A percentile compares a stretch with the other conserved stretches of the same genome.
Conservation (phyloP, 2,329 filamentous ascomycete species). For the Diaporthe ampelina region DNA sequence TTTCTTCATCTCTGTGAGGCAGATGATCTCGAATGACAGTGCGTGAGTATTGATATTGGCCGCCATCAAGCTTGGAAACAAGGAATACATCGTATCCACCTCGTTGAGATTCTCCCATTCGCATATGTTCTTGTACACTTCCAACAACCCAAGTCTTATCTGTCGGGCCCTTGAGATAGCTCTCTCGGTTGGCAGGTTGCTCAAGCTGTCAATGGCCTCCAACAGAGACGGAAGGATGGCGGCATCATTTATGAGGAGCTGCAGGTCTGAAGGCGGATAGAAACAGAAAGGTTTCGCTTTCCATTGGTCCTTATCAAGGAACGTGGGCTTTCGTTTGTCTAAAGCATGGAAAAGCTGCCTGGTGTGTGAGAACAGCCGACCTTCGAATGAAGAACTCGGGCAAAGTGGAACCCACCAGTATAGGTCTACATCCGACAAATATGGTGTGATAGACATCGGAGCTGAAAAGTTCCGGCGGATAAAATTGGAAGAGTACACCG, state of each 20-base stretch:
- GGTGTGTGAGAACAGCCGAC: neutral
- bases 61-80: neutral
- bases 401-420: neutral
- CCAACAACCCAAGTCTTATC: neutral
- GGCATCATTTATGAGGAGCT: neutral
- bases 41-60: neutral
- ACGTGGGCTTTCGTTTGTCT: neutral
- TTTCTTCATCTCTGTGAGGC: neutral
- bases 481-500: conserved; percentile 10
- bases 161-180: neutral
- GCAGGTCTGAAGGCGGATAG: conserved; percentile 7
- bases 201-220: neutral
- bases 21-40: neutral
- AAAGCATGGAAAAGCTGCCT: conserved; percentile 1
- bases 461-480: conserved; percentile 3
- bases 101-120: neutral
- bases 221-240: neutral
- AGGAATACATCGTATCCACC: neutral
- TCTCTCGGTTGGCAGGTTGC: neutral
- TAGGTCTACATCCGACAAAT: conserved; percentile 10
- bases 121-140: neutral
- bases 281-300: neutral
- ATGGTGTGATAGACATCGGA: conserved; percentile 3
- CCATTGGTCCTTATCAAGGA: neutral
- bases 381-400: neutral